Base-by-base conservation (phyloP, 179 eudicot genomes). In the Beta macrorhiza region DNA sequence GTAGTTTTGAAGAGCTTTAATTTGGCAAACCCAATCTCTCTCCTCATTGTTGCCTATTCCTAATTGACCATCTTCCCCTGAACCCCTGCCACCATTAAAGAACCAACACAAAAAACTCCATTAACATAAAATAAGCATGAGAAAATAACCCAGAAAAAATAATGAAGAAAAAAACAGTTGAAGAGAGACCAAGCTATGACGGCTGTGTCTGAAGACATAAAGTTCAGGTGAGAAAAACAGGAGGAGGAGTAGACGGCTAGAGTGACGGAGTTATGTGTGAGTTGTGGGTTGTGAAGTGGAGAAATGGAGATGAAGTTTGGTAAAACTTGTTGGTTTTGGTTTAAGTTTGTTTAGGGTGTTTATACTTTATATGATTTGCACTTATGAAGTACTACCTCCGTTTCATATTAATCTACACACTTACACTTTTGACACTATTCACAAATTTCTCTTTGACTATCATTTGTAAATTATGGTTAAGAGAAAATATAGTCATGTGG, bases 11-110 rank as follows among this genome's bases (percentile, higher is more conserved):
- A 96, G 94, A 59, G 91, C 77, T 79, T 85, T 71, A 81, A 96
- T 83, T 52, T 87, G 81, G 65, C 90, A 96, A 87, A 91, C 91
- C 91, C 89, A 84, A 55, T 96, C 99, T 86, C 72, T 92, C 67
- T 96, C 99, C 73, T 96, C 96, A 85, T 90, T 83, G 78, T 87
- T 88, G 0, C 99, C 98, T 14, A 92, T 86, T 53, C 99, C 99
- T 61, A 96, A 80, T 83, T 96, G 98, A 14, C 99, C 99, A 70
- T 96, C 99, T 90, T 96, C 99, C 37, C 99, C 99, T 5, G 99
- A 90, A 29, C 98, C 99, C 99, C 99, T 95, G 86, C 10, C n/a
- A 70, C 10, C 44, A 75, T 22, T n/a, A 19, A 67, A 47, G 69
- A 49, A 49, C 52, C 7, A 49, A 4, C 10, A 49, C 51, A 52